Base-by-base conservation (phyloP, 805 yeast species). In the Starmerella potacharoeniae region DNA sequence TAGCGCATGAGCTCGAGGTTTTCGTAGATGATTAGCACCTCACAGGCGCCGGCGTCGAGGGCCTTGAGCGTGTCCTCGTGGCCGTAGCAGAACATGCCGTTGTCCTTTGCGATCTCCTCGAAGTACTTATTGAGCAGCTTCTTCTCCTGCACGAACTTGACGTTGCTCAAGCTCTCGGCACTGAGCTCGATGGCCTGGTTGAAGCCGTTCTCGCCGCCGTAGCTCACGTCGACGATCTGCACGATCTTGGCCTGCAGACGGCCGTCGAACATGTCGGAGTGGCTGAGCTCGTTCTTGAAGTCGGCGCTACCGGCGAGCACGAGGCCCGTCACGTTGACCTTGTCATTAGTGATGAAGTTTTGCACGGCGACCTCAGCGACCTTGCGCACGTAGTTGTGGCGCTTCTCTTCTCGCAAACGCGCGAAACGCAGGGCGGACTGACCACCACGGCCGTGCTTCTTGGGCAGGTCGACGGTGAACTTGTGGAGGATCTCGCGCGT, bases 371-470 rank as follows among this genome's bases (percentile, higher is more conserved):
- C 91, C 76, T 93, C 99, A 51, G 97, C 96, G 49, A 93, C 98
- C 69, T 93, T 93, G 74, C 99, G 82, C 59, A 93, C 95, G 74
- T 93, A 93, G 72, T 93, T 93, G 73, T 93, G 99, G 77, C 99
- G 88, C 72, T 93, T 93, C 74, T 93, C 98, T 65, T 93, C 98
- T 80, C 99, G 86, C 72, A 93, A 79, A 79, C 99, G 90, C 30
- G 97, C 84, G 77, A 93, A 93, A 87, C 99, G 97, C 64, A 93
- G 70, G 46, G 99, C 98, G 60, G 99, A 93, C 77, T 93, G 98
- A 84, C 98, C 98, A 86, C 98, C 98, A 80, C 98, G 86, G 68
- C 98, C 98, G 78, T 93, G 98, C 87, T 93, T 93, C 77, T 93
- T 93, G 66, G 99, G 99, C 66, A 93, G 77, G 72, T 93, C 99